A percentile compares a stretch with the other conserved stretches of the same genome.
These are phyloP conservation scores for Ambrosia trifida DNA, from an alignment of 129 eudicot species.

Conservation along the genomic window DNA sequence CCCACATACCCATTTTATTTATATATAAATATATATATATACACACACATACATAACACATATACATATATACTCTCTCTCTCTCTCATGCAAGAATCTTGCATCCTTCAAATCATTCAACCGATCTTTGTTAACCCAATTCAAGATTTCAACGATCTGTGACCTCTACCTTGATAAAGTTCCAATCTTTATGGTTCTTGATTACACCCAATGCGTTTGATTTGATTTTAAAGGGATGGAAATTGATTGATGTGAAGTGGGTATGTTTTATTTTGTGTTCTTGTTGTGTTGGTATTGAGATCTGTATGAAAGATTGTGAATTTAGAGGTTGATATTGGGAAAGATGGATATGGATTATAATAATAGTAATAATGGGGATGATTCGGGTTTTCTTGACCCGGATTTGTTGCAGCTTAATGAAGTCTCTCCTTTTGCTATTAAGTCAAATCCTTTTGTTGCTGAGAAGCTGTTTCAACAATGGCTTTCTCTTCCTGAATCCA, in stretches of 20 bases:
- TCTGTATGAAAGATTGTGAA: conserved; percentile 36
- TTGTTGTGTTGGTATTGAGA: conserved; percentile 16
- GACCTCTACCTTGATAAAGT: conserved; percentile 17
- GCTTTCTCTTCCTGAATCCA: conserved; percentile 90
- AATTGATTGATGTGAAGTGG: conserved; percentile 29
- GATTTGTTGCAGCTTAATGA: conserved; percentile 83
- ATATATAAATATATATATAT: too few relatives aligned
- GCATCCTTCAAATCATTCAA: conserved; percentile 14
- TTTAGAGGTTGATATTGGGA: conserved; percentile 19
- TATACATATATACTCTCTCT: background rate
- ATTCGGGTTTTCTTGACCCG: conserved; percentile 68
- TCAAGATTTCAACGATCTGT: conserved; percentile 29
- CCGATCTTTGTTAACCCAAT: conserved; percentile 10
- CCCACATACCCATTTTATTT: background rate
- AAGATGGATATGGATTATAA: conserved; percentile 80
- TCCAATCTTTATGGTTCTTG: conserved; percentile 1
- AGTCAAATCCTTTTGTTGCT: conserved; percentile 80
- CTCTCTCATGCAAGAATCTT: conserved; percentile 35
- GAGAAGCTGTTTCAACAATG: conserved; percentile 84
- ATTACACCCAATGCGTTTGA: conserved; percentile 18
- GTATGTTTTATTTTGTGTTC: background rate
- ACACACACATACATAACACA: background rate
- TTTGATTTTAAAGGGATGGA: conserved; percentile 10
- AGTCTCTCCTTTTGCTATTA: conserved; percentile 71
- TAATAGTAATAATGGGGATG: conserved; percentile 38